Percentiles rank a stretch among this genome's conserved stretches.
phyloP scores from a whole-genome alignment of 2,329 filamentous ascomycete genomes.

The Trichoderma sp. region DNA sequence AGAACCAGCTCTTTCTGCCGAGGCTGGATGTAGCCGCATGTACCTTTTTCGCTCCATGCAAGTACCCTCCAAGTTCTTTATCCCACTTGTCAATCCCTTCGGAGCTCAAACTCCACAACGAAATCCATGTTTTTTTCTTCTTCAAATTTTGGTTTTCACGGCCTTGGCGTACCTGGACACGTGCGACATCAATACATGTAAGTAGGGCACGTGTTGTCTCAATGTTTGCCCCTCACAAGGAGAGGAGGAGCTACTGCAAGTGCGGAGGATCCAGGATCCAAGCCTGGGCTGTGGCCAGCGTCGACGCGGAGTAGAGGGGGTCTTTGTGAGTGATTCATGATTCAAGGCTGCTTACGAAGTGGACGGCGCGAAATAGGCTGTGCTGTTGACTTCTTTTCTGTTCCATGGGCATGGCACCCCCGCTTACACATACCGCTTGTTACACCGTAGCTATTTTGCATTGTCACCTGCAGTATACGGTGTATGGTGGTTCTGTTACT shows the following conservation, averaged over 20 bases:
- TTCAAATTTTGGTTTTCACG: not conserved
- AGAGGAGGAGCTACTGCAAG: not conserved
- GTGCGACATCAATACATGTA: not conserved
- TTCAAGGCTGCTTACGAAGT: conserved; percentile 12
- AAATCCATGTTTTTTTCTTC: not conserved
- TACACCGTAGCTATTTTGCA: not conserved
- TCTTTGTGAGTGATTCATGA: not conserved
- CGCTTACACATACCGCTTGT: conserved; percentile 11
- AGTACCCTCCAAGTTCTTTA: too few relatives aligned
- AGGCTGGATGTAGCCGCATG: not conserved
- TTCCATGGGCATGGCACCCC: not conserved
- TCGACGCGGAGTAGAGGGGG: not conserved
- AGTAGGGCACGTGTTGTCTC: not conserved
- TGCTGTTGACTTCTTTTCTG: not conserved
- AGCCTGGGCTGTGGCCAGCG: not conserved
- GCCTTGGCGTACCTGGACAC: not conserved
- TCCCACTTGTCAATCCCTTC: not conserved
- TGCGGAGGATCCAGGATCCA: not conserved
- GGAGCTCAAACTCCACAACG: not conserved
- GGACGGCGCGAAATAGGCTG: not conserved
- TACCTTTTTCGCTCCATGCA: not conserved
- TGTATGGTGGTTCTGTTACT: not conserved
- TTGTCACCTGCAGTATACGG: not conserved
- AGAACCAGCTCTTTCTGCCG: not conserved
- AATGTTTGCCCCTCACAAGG: not conserved